Conservation (phyloP, 352 stramenopile species). For the Phytophthora pini region DNA sequence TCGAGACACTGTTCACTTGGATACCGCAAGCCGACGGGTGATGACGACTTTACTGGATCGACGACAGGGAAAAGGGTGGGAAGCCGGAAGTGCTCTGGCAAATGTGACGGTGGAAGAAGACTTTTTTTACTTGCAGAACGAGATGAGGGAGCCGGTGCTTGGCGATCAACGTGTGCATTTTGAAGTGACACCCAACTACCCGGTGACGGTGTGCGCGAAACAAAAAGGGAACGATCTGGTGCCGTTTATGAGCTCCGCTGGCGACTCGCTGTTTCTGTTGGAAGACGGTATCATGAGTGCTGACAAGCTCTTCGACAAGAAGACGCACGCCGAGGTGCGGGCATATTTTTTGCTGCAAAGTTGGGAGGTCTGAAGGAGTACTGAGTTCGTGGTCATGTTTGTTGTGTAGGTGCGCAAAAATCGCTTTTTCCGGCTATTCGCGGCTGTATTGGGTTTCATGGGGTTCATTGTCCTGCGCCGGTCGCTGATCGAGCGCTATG, state of each 20-base stretch:
- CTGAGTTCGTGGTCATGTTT: too few relatives aligned
- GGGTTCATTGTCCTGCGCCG: slow-evolving; percentile 65
- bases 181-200: slow-evolving; percentile 65
- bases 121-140: slow-evolving; percentile 55
- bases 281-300: slow-evolving; percentile 63
- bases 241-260: slow-evolving; percentile 49
- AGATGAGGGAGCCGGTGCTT: slow-evolving; percentile 33
- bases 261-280: slow-evolving; percentile 62
- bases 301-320: slow-evolving; percentile 57
- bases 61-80: slow-evolving; percentile 50
- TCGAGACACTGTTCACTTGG: slow-evolving; percentile 55
- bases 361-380: too few relatives aligned
- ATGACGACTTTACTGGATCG: slow-evolving; percentile 72
- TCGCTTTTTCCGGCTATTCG: slow-evolving; percentile 69
- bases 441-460: slow-evolving; percentile 69
- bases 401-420: slow-evolving; percentile 60
- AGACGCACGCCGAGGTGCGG: slow-evolving; percentile 51
- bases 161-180: slow-evolving; percentile 76
- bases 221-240: slow-evolving; percentile 35
- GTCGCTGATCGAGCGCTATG: slow-evolving; percentile 41
- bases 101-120: slow-evolving; percentile 66
- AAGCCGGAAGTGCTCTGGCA: slow-evolving; percentile 42
- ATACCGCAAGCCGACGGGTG: slow-evolving; percentile 44
- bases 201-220: slow-evolving; percentile 69
- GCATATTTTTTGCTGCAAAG: neutral